These are phyloP conservation scores for Didymella exigua DNA, from an alignment of 2,329 filamentous ascomycete species.

Conservation along the genomic window DNA sequence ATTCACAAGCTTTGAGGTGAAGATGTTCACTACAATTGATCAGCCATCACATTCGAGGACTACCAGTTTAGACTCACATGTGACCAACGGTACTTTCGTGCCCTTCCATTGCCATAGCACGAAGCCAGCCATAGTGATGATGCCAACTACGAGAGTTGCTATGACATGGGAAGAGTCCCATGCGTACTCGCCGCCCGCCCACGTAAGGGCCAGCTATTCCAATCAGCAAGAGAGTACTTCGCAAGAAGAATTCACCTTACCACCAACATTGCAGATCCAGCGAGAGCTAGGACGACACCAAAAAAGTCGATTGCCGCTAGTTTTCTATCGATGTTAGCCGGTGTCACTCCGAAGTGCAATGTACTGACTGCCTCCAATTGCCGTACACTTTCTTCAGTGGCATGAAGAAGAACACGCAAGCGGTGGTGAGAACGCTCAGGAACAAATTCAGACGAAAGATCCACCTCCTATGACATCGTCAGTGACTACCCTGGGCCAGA, in stretches of 20 bases:
- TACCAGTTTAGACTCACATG: slow-evolving; percentile 45
- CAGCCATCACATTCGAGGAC: not conserved
- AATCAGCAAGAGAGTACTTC: not conserved
- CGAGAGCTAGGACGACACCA: slow-evolving; percentile 61
- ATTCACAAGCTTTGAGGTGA: slow-evolving; percentile 24
- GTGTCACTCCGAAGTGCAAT: rapidly evolving
- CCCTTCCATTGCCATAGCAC: slow-evolving; percentile 64
- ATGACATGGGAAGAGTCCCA: slow-evolving; percentile 61
- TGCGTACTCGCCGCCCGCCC: slow-evolving; percentile 63
- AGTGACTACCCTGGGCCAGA: not conserved
- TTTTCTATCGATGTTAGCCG: slow-evolving; percentile 21
- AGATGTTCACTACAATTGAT: slow-evolving; percentile 23
- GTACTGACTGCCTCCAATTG: slow-evolving; percentile 56
- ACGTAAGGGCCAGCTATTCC: slow-evolving; percentile 53
- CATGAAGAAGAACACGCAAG: slow-evolving; percentile 32
- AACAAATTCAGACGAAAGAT: slow-evolving; percentile 47
- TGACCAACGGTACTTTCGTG: slow-evolving; percentile 63
- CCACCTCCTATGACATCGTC: slow-evolving; percentile 22
- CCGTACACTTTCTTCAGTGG: slow-evolving; percentile 54
- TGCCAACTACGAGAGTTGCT: slow-evolving; percentile 57
- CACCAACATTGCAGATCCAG: slow-evolving; percentile 63
- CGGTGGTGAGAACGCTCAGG: slow-evolving; percentile 21
- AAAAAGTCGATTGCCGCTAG: slow-evolving; percentile 61
- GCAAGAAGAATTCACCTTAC: slow-evolving; percentile 37
- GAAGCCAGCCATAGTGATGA: slow-evolving; percentile 55